A percentile compares a stretch with the other conserved stretches of the same genome.
Evolutionary conservation across 164 flowering plant genomes (phyloP).

Genomic region (Vitis riparia): DNA sequence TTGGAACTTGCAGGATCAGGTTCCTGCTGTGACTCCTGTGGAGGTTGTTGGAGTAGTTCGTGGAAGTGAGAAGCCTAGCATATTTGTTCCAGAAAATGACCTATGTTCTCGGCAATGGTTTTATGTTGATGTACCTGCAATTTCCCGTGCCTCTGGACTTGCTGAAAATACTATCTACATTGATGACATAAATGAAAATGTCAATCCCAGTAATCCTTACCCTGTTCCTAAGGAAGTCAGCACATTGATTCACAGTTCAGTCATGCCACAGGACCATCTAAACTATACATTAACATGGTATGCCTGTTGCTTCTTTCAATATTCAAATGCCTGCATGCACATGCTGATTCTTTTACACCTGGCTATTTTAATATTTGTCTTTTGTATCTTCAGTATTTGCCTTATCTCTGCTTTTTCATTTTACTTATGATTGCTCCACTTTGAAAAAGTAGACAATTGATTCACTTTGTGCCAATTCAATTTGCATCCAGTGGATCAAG

Average conservation of each 20-base stretch:
- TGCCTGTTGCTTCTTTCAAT: slow-evolving; percentile 3
- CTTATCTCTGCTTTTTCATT: no score
- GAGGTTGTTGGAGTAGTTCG: slow-evolving; percentile 86
- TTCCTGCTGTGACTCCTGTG: slow-evolving; percentile 33
- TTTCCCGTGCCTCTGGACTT: slow-evolving; percentile 67
- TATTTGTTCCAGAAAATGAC: slow-evolving; percentile 92
- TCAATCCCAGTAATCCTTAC: slow-evolving; percentile 73
- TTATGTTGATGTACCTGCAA: slow-evolving; percentile 85
- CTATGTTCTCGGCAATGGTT: slow-evolving; percentile 83
- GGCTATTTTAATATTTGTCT: no score
- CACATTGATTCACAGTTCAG: slow-evolving; percentile 74
- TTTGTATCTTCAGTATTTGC: no score
- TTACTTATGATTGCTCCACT: no score
- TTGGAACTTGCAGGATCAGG: slow-evolving; percentile 42
- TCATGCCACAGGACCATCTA: slow-evolving; percentile 97
- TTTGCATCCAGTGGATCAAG: no score
- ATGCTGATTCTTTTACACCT: not conserved
- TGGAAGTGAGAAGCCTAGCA: slow-evolving; percentile 90
- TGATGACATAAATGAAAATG: slow-evolving; percentile 76
- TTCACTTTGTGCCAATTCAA: no score
- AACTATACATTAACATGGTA: slow-evolving; percentile 89
- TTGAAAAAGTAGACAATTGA: no score
- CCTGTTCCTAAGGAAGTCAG: slow-evolving; percentile 87
- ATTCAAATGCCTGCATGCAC: not conserved
- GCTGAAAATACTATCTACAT: slow-evolving; percentile 69